phyloP scores from a whole-genome alignment of 1,139 yeast species.

The Nakaseomyces nivariensis region DNA sequence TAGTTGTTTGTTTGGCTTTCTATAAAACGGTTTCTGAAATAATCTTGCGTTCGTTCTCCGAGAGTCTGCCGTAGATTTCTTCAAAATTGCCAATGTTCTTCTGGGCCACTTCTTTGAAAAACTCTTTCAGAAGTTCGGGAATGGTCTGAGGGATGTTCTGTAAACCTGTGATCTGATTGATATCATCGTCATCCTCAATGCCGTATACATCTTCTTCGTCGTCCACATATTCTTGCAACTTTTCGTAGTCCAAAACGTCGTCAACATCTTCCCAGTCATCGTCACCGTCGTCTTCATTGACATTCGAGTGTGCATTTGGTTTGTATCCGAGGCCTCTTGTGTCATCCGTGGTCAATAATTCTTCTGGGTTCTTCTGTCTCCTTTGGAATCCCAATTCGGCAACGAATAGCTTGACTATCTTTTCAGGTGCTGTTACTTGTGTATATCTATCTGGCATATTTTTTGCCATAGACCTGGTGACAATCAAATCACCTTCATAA shows the following conservation, averaged over 20 bases:
- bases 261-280: conserved; percentile 80
- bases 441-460: conserved; percentile 55
- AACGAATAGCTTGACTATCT: conserved; percentile 61
- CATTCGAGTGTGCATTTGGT: conserved; percentile 25
- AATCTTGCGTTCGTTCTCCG: conserved; percentile 47
- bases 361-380: conserved; percentile 36
- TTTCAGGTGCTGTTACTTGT: conserved; percentile 57
- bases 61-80: conserved; percentile 41
- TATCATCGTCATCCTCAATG: conserved; percentile 26
- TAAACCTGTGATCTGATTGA: conserved; percentile 25
- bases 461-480: conserved; percentile 79
- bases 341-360: conserved; percentile 18
- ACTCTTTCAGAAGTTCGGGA: conserved; percentile 41
- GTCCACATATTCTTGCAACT: conserved; percentile 45
- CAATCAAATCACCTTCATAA: conserved; percentile 45
- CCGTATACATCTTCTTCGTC: conserved; percentile 21
- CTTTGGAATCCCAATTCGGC: conserved; percentile 58
- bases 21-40: conserved; percentile 39
- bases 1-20: background rate
- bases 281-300: conserved; percentile 32
- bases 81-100: conserved; percentile 47
- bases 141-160: conserved; percentile 21
- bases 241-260: conserved; percentile 52
- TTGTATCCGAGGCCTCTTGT: conserved; percentile 12
- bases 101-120: conserved; percentile 55